Conservation (phyloP, 2,329 filamentous ascomycete genomes). For the Purpureocillium lavendulum region DNA sequence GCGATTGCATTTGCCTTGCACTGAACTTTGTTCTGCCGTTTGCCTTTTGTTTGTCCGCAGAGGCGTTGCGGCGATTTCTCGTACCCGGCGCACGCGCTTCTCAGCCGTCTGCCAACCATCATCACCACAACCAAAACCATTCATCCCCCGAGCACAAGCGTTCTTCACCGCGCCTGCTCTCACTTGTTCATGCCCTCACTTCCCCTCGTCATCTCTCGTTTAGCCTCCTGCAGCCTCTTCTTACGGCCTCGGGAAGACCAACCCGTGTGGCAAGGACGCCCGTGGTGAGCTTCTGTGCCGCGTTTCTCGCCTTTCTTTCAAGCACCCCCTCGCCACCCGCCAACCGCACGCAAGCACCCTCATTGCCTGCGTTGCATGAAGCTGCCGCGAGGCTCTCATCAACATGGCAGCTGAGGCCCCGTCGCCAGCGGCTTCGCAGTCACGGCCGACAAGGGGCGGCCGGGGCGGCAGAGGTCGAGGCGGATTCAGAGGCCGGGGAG, state of each 20-base stretch:
- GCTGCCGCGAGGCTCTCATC: slow-evolving; percentile 6
- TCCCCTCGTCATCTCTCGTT: no score
- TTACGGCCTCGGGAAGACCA: no score
- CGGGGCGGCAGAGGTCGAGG: slow-evolving; percentile 17
- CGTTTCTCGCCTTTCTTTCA: no score
- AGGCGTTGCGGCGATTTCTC: background rate
- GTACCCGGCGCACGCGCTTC: background rate
- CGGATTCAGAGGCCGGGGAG: slow-evolving; percentile 11
- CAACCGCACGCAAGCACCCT: no score
- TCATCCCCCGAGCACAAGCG: no score
- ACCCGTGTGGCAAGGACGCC: no score
- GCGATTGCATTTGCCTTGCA: background rate
- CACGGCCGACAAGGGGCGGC: slow-evolving; percentile 18
- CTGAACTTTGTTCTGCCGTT: background rate
- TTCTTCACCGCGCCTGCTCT: no score
- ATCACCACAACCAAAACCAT: no score
- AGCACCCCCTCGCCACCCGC: no score
- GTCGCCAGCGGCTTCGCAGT: slow-evolving; percentile 26
- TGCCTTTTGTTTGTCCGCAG: background rate
- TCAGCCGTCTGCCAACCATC: background rate
- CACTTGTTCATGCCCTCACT: no score
- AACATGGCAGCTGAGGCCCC: slow-evolving; percentile 30
- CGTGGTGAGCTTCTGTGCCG: no score
- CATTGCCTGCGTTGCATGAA: slow-evolving; percentile 19
- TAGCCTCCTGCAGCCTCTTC: no score